Base-by-base conservation (phyloP, 208 protist species). In the Acanthamoeba comandoni region DNA sequence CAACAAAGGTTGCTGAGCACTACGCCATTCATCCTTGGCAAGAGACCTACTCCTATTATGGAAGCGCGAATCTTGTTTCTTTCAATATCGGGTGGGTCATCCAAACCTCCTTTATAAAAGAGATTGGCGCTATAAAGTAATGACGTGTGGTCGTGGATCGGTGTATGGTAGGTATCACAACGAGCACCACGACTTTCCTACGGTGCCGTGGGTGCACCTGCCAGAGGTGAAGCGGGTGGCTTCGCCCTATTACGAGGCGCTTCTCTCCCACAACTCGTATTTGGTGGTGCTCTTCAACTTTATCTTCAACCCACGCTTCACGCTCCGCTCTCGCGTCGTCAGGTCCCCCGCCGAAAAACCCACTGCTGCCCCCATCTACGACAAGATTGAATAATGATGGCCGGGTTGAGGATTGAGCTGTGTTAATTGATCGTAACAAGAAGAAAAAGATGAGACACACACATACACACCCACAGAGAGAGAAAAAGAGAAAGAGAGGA, bases 131-230 rank as follows among this genome's bases (percentile, higher is more conserved):
- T n/a, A n/a, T n/a, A n/a, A n/a, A n/a, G n/a, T n/a, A n/a, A n/a
- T n/a, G n/a, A n/a, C n/a, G n/a, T n/a, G n/a, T n/a, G n/a, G n/a
- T n/a, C n/a, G n/a, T n/a, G n/a, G n/a, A n/a, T n/a, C n/a, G n/a
- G n/a, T n/a, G n/a, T n/a, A n/a, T n/a, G n/a, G n/a, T n/a, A 97
- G 98, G 19, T 98, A 99, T 94, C 98, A 99, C 93, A 97, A 98
- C 43, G 98, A 99, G 95, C 98, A 99, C 94, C 98, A 99, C 92
- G 98, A 99, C 93, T 98, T 99, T 90, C 97, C 97, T n/a, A 96
- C 97, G 91, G 96, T 99, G 82, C 96, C 98, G 29, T 97, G 97
- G 96, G 96, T 93, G 22, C 93, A 94, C 31, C 94, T 98, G 79
- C 96, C 95, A 22, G 73, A 96, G 79, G 91, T 99, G 53, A 95